Percentiles rank a stretch among this genome's conserved stretches.
Evolutionary conservation across 2,329 filamentous ascomycete species (phyloP).

Genomic region (Chlorencoelia australis): DNA sequence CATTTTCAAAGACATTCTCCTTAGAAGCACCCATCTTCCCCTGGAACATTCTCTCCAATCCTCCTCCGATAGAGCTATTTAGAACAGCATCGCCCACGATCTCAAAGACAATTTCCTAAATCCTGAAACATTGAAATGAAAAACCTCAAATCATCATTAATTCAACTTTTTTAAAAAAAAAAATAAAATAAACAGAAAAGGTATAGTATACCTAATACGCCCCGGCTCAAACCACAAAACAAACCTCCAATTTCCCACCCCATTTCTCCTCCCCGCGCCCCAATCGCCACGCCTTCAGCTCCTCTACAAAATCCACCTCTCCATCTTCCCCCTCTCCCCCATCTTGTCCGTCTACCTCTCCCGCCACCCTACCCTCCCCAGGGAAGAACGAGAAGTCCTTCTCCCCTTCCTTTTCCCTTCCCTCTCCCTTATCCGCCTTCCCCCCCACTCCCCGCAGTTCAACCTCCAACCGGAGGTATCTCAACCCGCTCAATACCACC

Average conservation of each 20-base stretch:
- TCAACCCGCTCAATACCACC: not conserved
- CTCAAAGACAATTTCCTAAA: too few relatives aligned
- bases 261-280: constrained; percentile 7
- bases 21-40: too few relatives aligned
- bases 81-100: too few relatives aligned
- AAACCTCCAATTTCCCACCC: constrained; percentile 13
- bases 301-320: constrained; percentile 11
- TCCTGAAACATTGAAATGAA: too few relatives aligned
- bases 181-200: too few relatives aligned
- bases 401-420: constrained; percentile 9
- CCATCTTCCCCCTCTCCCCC: not conserved
- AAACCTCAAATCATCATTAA: too few relatives aligned
- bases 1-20: too few relatives aligned
- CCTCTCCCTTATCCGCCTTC: constrained; percentile 21
- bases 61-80: too few relatives aligned
- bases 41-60: too few relatives aligned
- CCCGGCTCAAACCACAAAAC: too few relatives aligned
- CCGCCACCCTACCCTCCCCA: not conserved
- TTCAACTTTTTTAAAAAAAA: too few relatives aligned
- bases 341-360: not conserved
- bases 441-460: constrained; percentile 20
- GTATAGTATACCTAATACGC: too few relatives aligned
- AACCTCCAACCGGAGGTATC: not conserved
- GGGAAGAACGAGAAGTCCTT: constrained; percentile 24
- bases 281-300: constrained; percentile 14